Evolutionary conservation across 164 flowering plant species (phyloP).

Genomic region (Vitis rotundifolia): DNA sequence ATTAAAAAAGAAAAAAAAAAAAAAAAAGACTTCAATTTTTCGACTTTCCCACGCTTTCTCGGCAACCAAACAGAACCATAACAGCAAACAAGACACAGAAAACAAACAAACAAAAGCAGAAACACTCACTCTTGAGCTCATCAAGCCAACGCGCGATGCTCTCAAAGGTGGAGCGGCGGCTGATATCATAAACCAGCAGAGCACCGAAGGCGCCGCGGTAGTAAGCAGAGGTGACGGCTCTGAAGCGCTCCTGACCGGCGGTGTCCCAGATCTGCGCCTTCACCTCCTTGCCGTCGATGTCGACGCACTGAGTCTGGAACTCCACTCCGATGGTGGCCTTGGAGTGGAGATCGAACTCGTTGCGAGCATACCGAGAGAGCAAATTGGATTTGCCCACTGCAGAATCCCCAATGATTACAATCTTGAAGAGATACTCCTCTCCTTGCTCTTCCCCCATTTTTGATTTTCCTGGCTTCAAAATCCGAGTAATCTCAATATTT

Average conservation of each 20-base stretch:
- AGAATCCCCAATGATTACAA: slow-evolving; percentile 41
- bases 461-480: too few relatives aligned
- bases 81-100: not conserved
- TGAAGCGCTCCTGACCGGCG: slow-evolving; percentile 43
- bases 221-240: slow-evolving; percentile 47
- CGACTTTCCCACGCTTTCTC: too few relatives aligned
- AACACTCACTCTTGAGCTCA: slow-evolving; percentile 36
- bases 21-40: too few relatives aligned
- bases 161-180: slow-evolving; percentile 34
- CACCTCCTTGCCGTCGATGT: slow-evolving; percentile 38
- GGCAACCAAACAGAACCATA: not conserved
- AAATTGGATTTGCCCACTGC: slow-evolving; percentile 42
- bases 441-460: slow-evolving; percentile 25
- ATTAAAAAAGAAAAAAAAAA: too few relatives aligned
- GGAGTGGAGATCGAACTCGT: slow-evolving; percentile 40
- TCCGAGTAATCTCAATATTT: too few relatives aligned
- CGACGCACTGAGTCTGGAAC: slow-evolving; percentile 44
- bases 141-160: slow-evolving; percentile 41
- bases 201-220: slow-evolving; percentile 46
- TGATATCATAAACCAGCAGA: slow-evolving; percentile 37
- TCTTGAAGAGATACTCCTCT: slow-evolving; percentile 44
- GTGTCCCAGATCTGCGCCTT: slow-evolving; percentile 54
- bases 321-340: slow-evolving; percentile 45
- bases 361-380: slow-evolving; percentile 38
- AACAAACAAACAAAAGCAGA: not conserved